Evolutionary conservation across 345 rosid genomes (phyloP), one percentile per base, ranked within the genome.

Genomic region (Rhodomyrtus tomentosa): DNA sequence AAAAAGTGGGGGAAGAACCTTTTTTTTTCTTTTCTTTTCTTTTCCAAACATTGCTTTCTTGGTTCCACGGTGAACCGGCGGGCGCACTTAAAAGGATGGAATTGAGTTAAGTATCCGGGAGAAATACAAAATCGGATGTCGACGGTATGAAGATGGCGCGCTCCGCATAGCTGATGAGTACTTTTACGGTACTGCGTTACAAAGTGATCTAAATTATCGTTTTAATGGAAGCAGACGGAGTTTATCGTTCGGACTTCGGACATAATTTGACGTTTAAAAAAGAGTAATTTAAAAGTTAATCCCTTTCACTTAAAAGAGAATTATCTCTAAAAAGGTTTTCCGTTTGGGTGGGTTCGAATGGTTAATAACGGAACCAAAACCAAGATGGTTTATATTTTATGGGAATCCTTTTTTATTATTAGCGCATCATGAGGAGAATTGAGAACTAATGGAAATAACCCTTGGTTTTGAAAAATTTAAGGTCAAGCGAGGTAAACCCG

Each of bases 91-190:
- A 51, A 5, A 18, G 54, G 22, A 7, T 6, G 21, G 18, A 52
- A 18, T 52, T 2, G 54, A 52, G 15, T 14, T 14, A 14, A 52
- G 54, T 16, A 5, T 18, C 20, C 8, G 8, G 20, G 55, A 52
- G 55, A 18, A 18, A 18, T 18, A 52, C 2, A 45, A 7, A 18
- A 7, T 18, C 2, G 11, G 20, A 62, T 32, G 24, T 16, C 3
- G 0, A 62, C 5, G 4, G 32, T 16, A 62, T 0, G 9, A 32
- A 7, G 32, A 62, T 16, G 29, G 29, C 3, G 29, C 3, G 11
- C 18, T 3, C 8, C 0, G 0, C 0, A 1, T 29, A 0, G 38
- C 18, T 59, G 1, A 29, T 18, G 22, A 32, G 16, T 15, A 21
- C 16, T 62, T 21, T 6, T 16, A 7, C 5, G 1, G 27, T 5